These are phyloP conservation scores for Naganishia randhawae DNA, from an alignment of 768 basidiomycete genomes.

Conservation along the genomic window DNA sequence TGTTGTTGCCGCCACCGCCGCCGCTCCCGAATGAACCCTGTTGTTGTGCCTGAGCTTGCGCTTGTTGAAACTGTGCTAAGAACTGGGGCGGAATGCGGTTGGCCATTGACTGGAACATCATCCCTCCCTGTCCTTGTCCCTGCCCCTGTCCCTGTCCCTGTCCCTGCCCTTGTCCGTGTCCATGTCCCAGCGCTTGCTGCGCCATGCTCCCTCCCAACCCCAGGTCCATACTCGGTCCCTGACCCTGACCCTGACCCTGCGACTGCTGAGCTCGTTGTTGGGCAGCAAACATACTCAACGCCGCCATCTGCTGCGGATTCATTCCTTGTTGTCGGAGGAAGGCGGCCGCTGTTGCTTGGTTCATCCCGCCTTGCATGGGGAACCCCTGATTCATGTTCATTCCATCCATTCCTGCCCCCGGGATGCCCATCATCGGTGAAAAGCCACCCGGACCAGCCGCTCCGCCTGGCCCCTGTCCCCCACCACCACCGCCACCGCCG, in stretches of 20 bases:
- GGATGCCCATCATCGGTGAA: background rate
- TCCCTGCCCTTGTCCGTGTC: no score
- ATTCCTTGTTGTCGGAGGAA: constrained; percentile 7
- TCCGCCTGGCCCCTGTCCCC: background rate
- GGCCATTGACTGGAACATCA: background rate
- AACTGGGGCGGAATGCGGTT: constrained; percentile 10
- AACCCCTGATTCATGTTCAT: background rate
- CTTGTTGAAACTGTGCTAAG: constrained; percentile 7
- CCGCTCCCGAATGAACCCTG: background rate
- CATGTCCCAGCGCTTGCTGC: no score
- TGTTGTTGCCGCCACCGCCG: background rate
- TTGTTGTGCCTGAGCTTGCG: background rate
- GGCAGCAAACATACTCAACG: background rate
- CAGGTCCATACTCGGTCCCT: background rate
- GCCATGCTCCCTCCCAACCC: no score
- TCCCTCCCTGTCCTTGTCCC: no score
- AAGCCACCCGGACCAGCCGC: background rate
- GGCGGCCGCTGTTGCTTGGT: background rate
- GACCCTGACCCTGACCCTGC: no score
- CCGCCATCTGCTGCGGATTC: constrained; percentile 15
- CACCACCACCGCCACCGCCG: no score
- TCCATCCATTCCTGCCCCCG: background rate
- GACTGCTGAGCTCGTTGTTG: constrained; percentile 12
- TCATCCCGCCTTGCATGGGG: background rate
- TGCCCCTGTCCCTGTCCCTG: no score